Evolutionary conservation across 306 rosid species (phyloP), one percentile per base, ranked within the genome.

Genomic region (Sesbania bispinosa): DNA sequence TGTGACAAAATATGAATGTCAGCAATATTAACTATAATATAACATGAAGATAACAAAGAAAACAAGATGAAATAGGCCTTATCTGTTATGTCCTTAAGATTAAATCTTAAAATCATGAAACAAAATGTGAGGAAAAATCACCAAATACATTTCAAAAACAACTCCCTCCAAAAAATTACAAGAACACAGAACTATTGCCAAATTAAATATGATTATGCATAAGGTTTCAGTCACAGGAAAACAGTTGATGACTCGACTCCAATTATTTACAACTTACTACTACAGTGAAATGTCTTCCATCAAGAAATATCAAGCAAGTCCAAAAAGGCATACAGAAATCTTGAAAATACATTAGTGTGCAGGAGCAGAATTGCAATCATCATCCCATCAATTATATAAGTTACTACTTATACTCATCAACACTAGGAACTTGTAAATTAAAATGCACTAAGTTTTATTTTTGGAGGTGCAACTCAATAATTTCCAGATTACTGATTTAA

Each of bases 1-100:
- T 68, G 35, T n/a, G n/a, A n/a, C n/a, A 66, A 61, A 36, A 66
- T 62, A 39, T 19, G 63, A 8, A 69, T 23, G 84, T 85, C 92
- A 80, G 92, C 87, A 57, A 60, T 38, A 59, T 50, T 23, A n/a
- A 66, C 36, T 52, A 47, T 65, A 79, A 42, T 29, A 10, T 7
- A 36, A 45, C 15, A 18, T 45, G 13, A 67, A 48, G 26, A 36
- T 59, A 63, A 64, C 15, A 41, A 24, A 24, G 58, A 52, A 45
- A 41, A 32, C 47, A 23, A 38, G 21, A 42, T 38, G 67, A 72
- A 19, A 14, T 51, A 55, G 39, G 7, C 36, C 39, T 24, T 29
- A 62, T 52, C 59, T 52, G 13, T 60, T 39, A 41, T 35, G 65
- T 51, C 18, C 58, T 24, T 26, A 7, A 23, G 74, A 66, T 15